Percentiles rank a stretch among this genome's conserved stretches.
Evolutionary conservation across 352 stramenopile species (phyloP).

Genomic region (Phytophthora rubi): DNA sequence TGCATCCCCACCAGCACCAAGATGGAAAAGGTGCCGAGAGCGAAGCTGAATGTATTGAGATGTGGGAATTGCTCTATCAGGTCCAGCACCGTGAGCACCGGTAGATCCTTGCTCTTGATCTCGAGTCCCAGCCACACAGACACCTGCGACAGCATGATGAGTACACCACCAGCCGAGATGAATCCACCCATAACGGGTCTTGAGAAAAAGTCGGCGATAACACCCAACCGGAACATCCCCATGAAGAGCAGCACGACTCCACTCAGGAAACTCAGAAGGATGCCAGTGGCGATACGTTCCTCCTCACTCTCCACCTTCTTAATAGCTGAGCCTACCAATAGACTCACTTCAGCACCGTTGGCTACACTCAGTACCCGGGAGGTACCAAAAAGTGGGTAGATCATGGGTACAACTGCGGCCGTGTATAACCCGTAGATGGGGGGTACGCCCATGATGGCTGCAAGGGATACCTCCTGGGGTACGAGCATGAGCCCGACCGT

Average conservation of each 20-base stretch:
- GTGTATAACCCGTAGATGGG: constrained; percentile 78
- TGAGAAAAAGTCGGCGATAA: constrained; percentile 77
- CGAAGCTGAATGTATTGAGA: constrained; percentile 60
- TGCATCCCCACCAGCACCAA: constrained; percentile 55
- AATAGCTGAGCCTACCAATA: constrained; percentile 70
- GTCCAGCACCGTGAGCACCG: constrained; percentile 64
- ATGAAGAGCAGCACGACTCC: constrained; percentile 63
- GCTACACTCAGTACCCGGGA: constrained; percentile 68
- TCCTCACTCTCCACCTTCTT: constrained; percentile 57
- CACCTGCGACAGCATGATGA: constrained; percentile 76
- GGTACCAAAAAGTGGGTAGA: constrained; percentile 78
- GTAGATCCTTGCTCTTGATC: constrained; percentile 53
- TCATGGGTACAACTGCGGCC: constrained; percentile 68
- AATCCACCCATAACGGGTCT: constrained; percentile 77
- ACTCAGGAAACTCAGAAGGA: constrained; percentile 76
- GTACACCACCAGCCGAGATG: constrained; percentile 65
- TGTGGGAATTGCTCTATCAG: constrained; percentile 53
- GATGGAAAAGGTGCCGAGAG: constrained; percentile 55
- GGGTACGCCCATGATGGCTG: constrained; percentile 86
- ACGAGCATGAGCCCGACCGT: constrained; percentile 92
- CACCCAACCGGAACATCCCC: constrained; percentile 63
- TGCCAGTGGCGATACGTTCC: constrained; percentile 65
- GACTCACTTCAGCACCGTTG: constrained; percentile 68
- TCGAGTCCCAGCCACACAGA: constrained; percentile 61
- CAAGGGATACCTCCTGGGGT: constrained; percentile 92